Percentiles rank a stretch among this genome's conserved stretches.
Evolutionary conservation across 2,329 filamentous ascomycete species (phyloP).

Genomic region (Pseudonectria foliicola): DNA sequence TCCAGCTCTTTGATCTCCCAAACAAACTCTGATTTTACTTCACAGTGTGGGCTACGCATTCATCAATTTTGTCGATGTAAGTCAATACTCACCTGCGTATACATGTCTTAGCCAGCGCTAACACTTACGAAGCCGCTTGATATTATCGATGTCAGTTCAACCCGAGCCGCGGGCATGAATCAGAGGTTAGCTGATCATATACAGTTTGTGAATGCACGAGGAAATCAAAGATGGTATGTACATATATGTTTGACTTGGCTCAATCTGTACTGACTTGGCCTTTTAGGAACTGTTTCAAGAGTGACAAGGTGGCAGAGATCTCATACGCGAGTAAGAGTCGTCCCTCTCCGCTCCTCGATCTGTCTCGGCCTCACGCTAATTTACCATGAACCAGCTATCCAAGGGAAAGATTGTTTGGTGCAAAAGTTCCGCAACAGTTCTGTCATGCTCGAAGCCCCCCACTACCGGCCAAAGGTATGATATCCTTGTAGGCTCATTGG

Average conservation of each 20-base stretch:
- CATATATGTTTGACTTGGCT: neutral
- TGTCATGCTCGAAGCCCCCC: constrained; percentile 79
- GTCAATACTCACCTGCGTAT: constrained; percentile 19
- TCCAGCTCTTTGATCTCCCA: neutral
- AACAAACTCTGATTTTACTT: neutral
- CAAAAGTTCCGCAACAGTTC: constrained; percentile 97
- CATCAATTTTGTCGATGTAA: constrained; percentile 83
- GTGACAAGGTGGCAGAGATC: constrained; percentile 78
- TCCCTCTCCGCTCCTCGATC: accelerated
- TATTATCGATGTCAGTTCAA: constrained; percentile 57
- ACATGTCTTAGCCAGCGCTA: constrained; percentile 20
- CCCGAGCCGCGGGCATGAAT: neutral
- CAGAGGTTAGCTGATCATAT: constrained; percentile 2
- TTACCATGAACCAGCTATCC: constrained; percentile 56
- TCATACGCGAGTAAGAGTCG: constrained; percentile 82
- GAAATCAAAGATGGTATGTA: constrained; percentile 61
- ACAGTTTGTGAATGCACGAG: constrained; percentile 65
- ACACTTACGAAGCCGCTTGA: constrained; percentile 53
- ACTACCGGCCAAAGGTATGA: constrained; percentile 75
- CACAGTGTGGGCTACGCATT: constrained; percentile 90
- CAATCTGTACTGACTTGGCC: constrained; percentile 1
- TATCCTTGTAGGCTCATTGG: neutral
- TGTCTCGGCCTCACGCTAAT: constrained; percentile 10
- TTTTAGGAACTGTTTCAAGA: constrained; percentile 69
- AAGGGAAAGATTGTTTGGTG: constrained; percentile 83